Conservation (phyloP, 2,329 filamentous ascomycete species). For the Periconia digitata region DNA sequence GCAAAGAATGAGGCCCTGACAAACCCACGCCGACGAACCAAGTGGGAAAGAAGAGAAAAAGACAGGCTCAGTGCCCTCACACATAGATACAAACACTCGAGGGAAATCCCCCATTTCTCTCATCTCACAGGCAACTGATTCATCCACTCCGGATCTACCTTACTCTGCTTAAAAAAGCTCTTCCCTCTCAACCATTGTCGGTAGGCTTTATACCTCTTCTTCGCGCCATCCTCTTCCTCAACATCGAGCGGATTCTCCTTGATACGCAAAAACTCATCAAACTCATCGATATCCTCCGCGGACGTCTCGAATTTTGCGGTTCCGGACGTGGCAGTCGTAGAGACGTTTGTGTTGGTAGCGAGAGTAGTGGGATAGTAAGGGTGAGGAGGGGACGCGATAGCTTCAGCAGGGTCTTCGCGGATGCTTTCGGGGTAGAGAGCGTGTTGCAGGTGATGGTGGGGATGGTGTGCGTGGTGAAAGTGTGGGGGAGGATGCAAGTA, state of each 20-base stretch:
- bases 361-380: too few relatives aligned
- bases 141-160: conserved; percentile 54
- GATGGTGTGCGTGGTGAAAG: neutral
- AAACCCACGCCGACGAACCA: too few relatives aligned
- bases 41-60: too few relatives aligned
- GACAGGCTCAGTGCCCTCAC: too few relatives aligned
- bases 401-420: neutral
- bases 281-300: conserved; percentile 71
- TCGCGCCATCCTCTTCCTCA: conserved; percentile 78
- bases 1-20: too few relatives aligned
- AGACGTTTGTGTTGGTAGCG: too few relatives aligned
- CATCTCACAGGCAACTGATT: conserved; percentile 37
- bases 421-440: conserved; percentile 6
- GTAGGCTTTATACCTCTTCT: conserved; percentile 97
- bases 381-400: too few relatives aligned
- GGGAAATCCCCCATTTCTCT: too few relatives aligned
- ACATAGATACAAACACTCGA: too few relatives aligned
- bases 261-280: conserved; percentile 74
- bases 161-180: conserved; percentile 88
- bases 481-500: neutral
- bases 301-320: conserved; percentile 54
- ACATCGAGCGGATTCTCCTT: conserved; percentile 85
- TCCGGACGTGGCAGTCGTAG: too few relatives aligned
- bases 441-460: conserved; percentile 17
- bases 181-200: conserved; percentile 92